Evolutionary conservation across 1,284 basidiomycete species (phyloP).

Genomic region (Pterulicium gracile): DNA sequence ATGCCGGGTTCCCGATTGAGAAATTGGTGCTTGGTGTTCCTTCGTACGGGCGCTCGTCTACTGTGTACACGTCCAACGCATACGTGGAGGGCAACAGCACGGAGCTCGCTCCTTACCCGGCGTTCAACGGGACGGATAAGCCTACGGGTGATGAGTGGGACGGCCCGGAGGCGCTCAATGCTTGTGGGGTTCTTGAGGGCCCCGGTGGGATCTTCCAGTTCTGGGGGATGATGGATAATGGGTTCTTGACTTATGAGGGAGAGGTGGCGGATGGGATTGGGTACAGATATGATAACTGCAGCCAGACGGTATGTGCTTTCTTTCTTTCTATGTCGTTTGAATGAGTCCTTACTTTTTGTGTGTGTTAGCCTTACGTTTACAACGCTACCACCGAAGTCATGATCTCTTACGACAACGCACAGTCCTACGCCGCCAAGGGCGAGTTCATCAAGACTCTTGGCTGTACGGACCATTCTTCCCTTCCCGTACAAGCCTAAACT

Average conservation of each 20-base stretch:
- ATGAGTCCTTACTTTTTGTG: slow-evolving; percentile 1
- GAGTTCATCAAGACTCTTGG: slow-evolving; percentile 5
- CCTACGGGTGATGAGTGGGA: slow-evolving; percentile 39
- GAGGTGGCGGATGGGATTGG: slow-evolving; percentile 27
- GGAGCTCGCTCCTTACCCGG: slow-evolving; percentile 26
- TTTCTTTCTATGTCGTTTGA: background rate
- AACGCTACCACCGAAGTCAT: slow-evolving; percentile 27
- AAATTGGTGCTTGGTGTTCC: slow-evolving; percentile 68
- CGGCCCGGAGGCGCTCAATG: slow-evolving; percentile 22
- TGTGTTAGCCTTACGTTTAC: slow-evolving; percentile 35
- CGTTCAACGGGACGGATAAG: slow-evolving; percentile 26
- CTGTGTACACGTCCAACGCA: slow-evolving; percentile 21
- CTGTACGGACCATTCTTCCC: no score
- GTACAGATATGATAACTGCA: slow-evolving; percentile 37
- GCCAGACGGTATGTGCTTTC: slow-evolving; percentile 36
- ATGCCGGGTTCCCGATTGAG: slow-evolving; percentile 52
- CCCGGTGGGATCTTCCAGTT: slow-evolving; percentile 32
- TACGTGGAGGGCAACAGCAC: slow-evolving; percentile 14
- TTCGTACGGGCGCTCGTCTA: slow-evolving; percentile 46
- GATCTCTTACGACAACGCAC: slow-evolving; percentile 33
- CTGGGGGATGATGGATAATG: slow-evolving; percentile 31
- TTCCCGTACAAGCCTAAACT: no score
- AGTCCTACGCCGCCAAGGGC: slow-evolving; percentile 3
- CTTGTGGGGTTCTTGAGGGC: slow-evolving; percentile 28
- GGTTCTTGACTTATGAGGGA: slow-evolving; percentile 33